Conservation (phyloP, 441 rosid species). For the Erysimum cheiri region DNA sequence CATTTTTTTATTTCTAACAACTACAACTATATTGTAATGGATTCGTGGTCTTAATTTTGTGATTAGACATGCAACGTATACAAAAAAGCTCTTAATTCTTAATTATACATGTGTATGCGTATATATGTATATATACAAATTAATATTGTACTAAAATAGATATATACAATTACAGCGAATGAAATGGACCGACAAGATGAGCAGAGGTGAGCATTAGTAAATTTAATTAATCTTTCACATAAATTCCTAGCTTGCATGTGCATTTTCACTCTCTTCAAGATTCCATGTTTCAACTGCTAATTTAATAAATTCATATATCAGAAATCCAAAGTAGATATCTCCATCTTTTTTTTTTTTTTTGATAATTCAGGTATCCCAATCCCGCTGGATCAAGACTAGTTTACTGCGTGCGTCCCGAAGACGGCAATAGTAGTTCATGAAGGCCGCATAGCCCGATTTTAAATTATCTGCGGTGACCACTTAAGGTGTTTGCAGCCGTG, state of each 20-base stretch:
- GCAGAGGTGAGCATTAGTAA: constrained; percentile 33
- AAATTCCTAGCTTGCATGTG: constrained; percentile 48
- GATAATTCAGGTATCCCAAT: no score
- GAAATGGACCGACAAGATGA: constrained; percentile 41
- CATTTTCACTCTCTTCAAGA: constrained; percentile 43
- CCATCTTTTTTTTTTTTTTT: no score
- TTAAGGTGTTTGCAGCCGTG: no score
- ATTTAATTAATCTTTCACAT: constrained; percentile 35
- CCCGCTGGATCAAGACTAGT: no score
- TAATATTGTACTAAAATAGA: not conserved
- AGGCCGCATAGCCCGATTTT: no score
- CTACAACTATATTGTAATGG: constrained; percentile 2
- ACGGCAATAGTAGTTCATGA: no score
- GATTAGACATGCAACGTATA: not conserved
- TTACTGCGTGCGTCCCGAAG: no score
- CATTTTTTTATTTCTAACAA: not conserved
- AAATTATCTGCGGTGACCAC: no score
- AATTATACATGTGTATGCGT: no score
- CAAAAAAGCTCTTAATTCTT: not conserved
- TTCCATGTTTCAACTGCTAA: constrained; percentile 37
- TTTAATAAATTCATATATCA: constrained; percentile 9
- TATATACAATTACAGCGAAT: constrained; percentile 31
- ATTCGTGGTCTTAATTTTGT: not conserved
- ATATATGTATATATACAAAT: not conserved
- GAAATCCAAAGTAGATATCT: constrained; percentile 37